Evolutionary conservation across 441 rosid genomes (phyloP), one percentile per base, ranked within the genome.

Genomic region (Omphalea diandra): DNA sequence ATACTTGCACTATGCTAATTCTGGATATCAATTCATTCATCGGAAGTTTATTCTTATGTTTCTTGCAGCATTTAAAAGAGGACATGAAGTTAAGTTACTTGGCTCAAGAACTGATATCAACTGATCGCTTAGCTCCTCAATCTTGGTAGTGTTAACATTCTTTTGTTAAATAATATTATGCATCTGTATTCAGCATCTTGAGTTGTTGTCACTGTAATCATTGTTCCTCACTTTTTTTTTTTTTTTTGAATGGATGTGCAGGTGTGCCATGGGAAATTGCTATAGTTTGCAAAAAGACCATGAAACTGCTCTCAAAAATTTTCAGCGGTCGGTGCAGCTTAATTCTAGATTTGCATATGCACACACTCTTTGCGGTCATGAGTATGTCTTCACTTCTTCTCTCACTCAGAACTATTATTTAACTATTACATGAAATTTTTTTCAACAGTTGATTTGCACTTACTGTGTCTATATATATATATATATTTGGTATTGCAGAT

Each of bases 221-320:
- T 53, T 27, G 29, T 27, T 40, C 52, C 24, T 56, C 53, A 3
- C 63, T 17, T 43, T 61, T 47, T 44, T 38, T 38, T 15, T 58
- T 36, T 53, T 53, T 31, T 10, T 74, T 61, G 55, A 38, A 75
- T 76, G 73, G 35, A 56, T 65, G 63, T 85, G 80, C 83, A 95
- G 99, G 99, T 87, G 91, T 86, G 99, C 99, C 47, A 83, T 91
- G 92, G 99, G 99, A 60, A 95, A 95, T 69, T 90, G 99, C 78
- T 95, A 86, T 76, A 93, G 99, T 83, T 83, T 89, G 83, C 99
- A 90, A 87, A 93, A 95, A 82, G 97, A 95, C 86, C 98, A 95
- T 53, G 99, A 93, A 83, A 89, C 95, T 22, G 97, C 99, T 70
- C 76, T 95, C 68, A 95, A 95, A 84, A 95, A 80, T 71, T 95